Conservation (phyloP, 768 basidiomycete species). For the Rhizopogon vinicolor region DNA sequence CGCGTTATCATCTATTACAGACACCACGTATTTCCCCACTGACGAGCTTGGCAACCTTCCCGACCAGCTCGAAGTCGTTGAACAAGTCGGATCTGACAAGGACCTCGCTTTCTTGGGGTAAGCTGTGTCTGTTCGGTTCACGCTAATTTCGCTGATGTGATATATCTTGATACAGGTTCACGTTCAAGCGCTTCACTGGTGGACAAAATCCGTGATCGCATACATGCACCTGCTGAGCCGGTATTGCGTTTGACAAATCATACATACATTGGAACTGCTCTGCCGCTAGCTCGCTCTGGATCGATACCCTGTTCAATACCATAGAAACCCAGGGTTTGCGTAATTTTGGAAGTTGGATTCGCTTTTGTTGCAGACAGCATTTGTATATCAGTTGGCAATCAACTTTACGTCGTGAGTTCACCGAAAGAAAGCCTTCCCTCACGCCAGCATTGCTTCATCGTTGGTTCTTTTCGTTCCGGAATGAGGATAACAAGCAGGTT, state of each 20-base stretch:
- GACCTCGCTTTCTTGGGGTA: conserved; percentile 66
- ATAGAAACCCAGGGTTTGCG: conserved; percentile 17
- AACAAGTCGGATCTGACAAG: conserved; percentile 61
- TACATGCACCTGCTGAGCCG: background rate
- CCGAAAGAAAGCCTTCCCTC: too few relatives aligned
- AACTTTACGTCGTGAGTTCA: background rate
- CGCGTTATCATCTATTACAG: conserved; percentile 84
- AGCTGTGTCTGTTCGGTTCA: conserved; percentile 13
- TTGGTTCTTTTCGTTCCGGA: too few relatives aligned
- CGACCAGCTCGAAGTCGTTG: conserved; percentile 54
- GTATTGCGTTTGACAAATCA: conserved; percentile 1
- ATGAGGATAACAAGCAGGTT: too few relatives aligned
- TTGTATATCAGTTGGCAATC: conserved; percentile 12
- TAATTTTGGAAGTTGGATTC: conserved; percentile 20
- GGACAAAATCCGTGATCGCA: background rate
- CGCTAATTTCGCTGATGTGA: conserved; percentile 3
- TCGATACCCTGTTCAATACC: conserved; percentile 23
- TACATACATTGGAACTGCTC: background rate
- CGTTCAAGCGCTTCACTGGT: conserved; percentile 69
- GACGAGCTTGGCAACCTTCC: conserved; percentile 80
- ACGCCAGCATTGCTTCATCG: too few relatives aligned
- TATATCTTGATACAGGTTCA: conserved; percentile 49
- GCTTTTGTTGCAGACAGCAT: conserved; percentile 9
- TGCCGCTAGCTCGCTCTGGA: conserved; percentile 1
- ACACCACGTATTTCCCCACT: conserved; percentile 95